Evolutionary conservation across 768 basidiomycete species (phyloP).

Genomic region (Amanita muscaria): DNA sequence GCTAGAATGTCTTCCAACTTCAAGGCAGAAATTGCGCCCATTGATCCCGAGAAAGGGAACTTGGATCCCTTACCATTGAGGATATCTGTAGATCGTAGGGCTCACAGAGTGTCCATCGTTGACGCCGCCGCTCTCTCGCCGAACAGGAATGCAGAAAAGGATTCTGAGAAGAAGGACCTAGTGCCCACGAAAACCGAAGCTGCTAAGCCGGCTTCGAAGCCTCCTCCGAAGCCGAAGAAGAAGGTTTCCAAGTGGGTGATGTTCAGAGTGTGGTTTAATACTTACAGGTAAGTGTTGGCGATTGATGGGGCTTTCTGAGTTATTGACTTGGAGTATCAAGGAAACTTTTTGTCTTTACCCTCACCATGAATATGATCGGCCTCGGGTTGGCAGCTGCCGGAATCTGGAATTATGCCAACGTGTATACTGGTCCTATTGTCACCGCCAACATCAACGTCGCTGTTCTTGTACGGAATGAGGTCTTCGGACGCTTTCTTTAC

Average conservation of each 20-base stretch:
- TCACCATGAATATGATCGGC: slow-evolving; percentile 54
- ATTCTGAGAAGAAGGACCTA: slow-evolving; percentile 10
- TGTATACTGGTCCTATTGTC: slow-evolving; percentile 57
- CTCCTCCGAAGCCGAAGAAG: slow-evolving; percentile 38
- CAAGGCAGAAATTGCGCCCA: slow-evolving; percentile 30
- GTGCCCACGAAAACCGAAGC: slow-evolving; percentile 31
- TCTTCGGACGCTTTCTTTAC: slow-evolving; percentile 66
- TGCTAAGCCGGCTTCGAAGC: slow-evolving; percentile 29
- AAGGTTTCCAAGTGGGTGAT: slow-evolving; percentile 51
- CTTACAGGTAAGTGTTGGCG: slow-evolving; percentile 41
- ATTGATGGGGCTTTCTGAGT: neutral
- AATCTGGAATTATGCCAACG: slow-evolving; percentile 53
- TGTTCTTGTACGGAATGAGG: slow-evolving; percentile 69
- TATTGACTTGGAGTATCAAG: slow-evolving; percentile 23
- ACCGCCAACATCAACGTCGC: slow-evolving; percentile 66
- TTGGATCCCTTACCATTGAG: slow-evolving; percentile 34
- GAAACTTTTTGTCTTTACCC: slow-evolving; percentile 59
- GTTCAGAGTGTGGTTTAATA: slow-evolving; percentile 63
- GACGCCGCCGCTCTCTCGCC: slow-evolving; percentile 10
- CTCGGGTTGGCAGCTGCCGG: slow-evolving; percentile 54
- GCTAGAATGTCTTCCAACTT: slow-evolving; percentile 36
- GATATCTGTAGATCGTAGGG: slow-evolving; percentile 22
- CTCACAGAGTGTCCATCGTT: slow-evolving; percentile 27
- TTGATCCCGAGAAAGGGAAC: slow-evolving; percentile 53
- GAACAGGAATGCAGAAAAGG: slow-evolving; percentile 2